Evolutionary conservation across 176 grass and related monocot genomes (phyloP).

Genomic region (Phyllostachys edulis): DNA sequence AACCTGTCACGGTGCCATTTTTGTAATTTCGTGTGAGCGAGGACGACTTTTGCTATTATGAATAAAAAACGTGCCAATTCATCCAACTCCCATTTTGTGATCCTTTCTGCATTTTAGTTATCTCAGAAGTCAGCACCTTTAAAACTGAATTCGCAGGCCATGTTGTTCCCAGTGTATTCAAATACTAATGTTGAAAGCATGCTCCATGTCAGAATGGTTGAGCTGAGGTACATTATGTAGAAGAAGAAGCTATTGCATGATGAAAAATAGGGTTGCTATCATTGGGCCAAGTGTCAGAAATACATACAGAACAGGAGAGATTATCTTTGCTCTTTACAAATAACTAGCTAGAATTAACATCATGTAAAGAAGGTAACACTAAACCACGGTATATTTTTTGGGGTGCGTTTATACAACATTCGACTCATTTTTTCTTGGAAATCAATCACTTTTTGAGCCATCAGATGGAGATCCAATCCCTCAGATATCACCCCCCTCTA

Average conservation of each 20-base stretch:
- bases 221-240: not conserved
- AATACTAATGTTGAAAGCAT: not conserved
- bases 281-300: not conserved
- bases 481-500: no score
- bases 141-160: not conserved
- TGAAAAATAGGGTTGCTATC: not conserved
- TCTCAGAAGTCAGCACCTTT: not conserved
- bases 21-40: no score
- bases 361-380: no score
- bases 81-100: not conserved
- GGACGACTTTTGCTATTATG: no score
- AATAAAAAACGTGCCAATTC: no score
- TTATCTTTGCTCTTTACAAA: no score
- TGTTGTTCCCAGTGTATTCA: not conserved
- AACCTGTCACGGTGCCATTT: no score
- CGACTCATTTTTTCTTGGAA: no score
- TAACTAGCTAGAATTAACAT: no score
- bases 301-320: not conserved
- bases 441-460: no score
- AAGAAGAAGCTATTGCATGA: not conserved
- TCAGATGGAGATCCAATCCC: no score
- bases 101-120: not conserved
- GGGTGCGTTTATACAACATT: no score
- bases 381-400: not conserved
- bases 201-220: not conserved